Percentiles rank a stretch among this genome's conserved stretches.
Conservation (phyloP, 1,139 yeast genomes). For the Magnusiomyces ingens region DNA sequence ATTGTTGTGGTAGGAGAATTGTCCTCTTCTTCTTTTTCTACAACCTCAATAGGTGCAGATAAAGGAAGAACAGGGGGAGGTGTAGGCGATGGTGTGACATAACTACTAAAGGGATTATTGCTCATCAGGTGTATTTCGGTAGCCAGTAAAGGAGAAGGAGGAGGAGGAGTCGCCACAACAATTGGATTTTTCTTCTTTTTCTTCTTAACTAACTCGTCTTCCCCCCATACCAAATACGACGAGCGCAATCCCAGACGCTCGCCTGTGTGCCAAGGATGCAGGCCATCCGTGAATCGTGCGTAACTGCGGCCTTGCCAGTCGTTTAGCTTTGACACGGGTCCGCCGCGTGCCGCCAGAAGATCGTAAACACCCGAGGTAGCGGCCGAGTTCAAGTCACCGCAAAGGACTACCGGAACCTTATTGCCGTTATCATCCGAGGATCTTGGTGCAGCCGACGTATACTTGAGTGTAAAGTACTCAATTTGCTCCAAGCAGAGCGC, state of each 20-base stretch:
- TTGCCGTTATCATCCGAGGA: constrained; percentile 1
- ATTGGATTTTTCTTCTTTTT: not conserved
- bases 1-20: not conserved
- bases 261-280: not conserved
- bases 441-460: not conserved
- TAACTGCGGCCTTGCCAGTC: constrained; percentile 7
- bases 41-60: not conserved
- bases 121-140: not conserved
- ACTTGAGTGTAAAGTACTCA: constrained; percentile 6
- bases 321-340: not conserved
- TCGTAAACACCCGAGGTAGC: not conserved
- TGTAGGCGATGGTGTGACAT: not conserved
- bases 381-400: constrained; percentile 5
- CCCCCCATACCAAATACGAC: not conserved
- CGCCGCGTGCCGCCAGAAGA: not conserved
- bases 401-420: constrained; percentile 4
- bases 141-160: not conserved
- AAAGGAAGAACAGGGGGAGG: not conserved
- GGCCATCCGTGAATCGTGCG: constrained; percentile 4
- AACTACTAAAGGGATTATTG: not conserved
- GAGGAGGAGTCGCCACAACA: not conserved
- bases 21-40: not conserved
- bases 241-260: constrained; percentile 1
- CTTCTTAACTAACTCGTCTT: not conserved
- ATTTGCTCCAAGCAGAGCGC: constrained; percentile 8